Evolutionary conservation across 352 stramenopile genomes (phyloP).

Genomic region (Phytophthora meadii): DNA sequence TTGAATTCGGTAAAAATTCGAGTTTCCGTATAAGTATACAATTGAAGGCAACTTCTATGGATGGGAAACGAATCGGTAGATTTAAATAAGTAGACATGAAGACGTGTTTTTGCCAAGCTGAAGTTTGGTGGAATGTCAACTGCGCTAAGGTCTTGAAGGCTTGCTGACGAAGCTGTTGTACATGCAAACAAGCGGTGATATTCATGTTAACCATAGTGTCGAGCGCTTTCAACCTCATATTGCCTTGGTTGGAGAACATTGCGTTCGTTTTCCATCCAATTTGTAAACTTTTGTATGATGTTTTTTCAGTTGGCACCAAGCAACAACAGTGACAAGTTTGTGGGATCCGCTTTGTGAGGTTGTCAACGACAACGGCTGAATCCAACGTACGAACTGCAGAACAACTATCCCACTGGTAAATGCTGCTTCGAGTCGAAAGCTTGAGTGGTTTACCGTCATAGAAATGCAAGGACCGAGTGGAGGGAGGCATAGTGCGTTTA

Average conservation of each 20-base stretch:
- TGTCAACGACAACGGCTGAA: too few relatives aligned
- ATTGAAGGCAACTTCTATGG: background rate
- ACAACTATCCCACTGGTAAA: too few relatives aligned
- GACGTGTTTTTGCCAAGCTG: constrained; percentile 20
- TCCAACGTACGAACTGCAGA: too few relatives aligned
- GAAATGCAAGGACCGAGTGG: background rate
- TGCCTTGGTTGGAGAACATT: too few relatives aligned
- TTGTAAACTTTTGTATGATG: background rate
- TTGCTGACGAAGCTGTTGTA: constrained; percentile 6
- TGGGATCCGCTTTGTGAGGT: background rate
- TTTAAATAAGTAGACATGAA: constrained; percentile 4
- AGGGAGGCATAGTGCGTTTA: constrained; percentile 5
- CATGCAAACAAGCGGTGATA: constrained; percentile 7
- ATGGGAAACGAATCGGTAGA: background rate
- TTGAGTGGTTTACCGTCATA: background rate
- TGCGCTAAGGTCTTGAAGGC: background rate
- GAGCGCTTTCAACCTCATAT: background rate
- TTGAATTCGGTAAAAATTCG: constrained; percentile 20
- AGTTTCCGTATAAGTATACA: constrained; percentile 11
- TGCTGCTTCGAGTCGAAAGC: background rate
- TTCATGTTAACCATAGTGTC: background rate
- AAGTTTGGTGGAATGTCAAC: constrained; percentile 8
- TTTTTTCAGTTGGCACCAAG: background rate
- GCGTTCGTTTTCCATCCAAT: too few relatives aligned
- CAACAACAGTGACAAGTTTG: constrained; percentile 6